Evolutionary conservation across 2,329 filamentous ascomycete genomes (phyloP).

Genomic region (Catunica adiposa): DNA sequence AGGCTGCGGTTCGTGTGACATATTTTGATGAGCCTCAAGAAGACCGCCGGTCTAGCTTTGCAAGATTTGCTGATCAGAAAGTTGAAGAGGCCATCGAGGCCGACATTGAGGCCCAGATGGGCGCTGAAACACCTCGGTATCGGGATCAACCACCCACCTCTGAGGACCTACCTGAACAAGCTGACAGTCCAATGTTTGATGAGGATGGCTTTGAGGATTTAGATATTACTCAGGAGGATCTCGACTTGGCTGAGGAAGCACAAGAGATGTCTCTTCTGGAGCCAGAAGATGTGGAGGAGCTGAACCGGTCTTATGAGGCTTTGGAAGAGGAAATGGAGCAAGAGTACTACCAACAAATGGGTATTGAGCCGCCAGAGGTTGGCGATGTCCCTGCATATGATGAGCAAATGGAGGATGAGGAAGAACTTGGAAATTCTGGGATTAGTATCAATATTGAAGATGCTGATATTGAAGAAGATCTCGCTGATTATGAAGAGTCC

Average conservation of each 20-base stretch:
- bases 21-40: background rate
- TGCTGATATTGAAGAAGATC: background rate
- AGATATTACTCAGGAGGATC: constrained; percentile 36
- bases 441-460: constrained; percentile 2
- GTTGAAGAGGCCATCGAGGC: constrained; percentile 24
- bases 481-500: background rate
- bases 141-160: constrained; percentile 14
- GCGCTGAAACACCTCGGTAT: constrained; percentile 14
- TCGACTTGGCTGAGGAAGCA: constrained; percentile 40
- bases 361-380: background rate
- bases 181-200: constrained; percentile 15
- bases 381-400: constrained; percentile 6
- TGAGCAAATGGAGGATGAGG: constrained; percentile 4
- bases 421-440: background rate
- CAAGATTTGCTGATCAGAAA: constrained; percentile 31
- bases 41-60: constrained; percentile 3
- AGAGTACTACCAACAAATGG: constrained; percentile 7
- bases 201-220: constrained; percentile 29
- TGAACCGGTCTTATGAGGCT: constrained; percentile 15
- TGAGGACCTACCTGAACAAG: background rate
- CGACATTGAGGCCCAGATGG: constrained; percentile 19
- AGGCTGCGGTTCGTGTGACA: background rate
- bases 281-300: constrained; percentile 24
- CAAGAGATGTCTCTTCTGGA: constrained; percentile 43
- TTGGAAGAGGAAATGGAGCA: constrained; percentile 14